phyloP scores from a whole-genome alignment of 2,329 filamentous ascomycete species.

The Neocatenulostroma microsporum region DNA sequence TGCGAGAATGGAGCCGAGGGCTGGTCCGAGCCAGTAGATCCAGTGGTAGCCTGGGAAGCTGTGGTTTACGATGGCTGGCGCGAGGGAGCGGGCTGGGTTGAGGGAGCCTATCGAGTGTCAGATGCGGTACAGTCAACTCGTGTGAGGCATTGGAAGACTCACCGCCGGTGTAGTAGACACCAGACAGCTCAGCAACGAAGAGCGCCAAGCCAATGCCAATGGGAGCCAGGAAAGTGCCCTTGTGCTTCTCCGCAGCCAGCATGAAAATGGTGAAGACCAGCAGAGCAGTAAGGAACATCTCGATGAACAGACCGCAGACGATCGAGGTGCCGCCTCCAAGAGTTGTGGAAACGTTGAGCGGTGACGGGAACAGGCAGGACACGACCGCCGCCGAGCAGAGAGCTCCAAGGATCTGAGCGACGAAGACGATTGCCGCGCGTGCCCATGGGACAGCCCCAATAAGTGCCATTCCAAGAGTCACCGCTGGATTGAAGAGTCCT shows the following conservation, averaged over 20 bases:
- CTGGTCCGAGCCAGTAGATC: constrained; percentile 46
- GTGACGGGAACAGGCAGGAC: constrained; percentile 38
- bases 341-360: constrained; percentile 39
- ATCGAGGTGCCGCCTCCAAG: constrained; percentile 37
- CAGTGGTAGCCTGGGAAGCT: constrained; percentile 41
- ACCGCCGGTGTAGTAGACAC: constrained; percentile 33
- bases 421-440: constrained; percentile 36
- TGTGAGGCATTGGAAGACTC: not conserved
- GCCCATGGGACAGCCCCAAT: constrained; percentile 42
- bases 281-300: constrained; percentile 44
- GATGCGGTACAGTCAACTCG: not conserved
- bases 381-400: constrained; percentile 41
- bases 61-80: constrained; percentile 38
- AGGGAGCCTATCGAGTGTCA: constrained; percentile 28
- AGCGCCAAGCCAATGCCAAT: constrained; percentile 40
- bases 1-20: constrained; percentile 39
- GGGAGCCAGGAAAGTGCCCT: constrained; percentile 34
- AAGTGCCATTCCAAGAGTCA: constrained; percentile 42
- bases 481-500: constrained; percentile 34
- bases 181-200: constrained; percentile 40
- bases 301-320: constrained; percentile 41
- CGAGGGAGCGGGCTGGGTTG: constrained; percentile 45
- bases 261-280: constrained; percentile 45
- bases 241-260: constrained; percentile 37
- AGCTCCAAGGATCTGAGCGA: constrained; percentile 39